Evolutionary conservation across 768 basidiomycete genomes (phyloP).

Genomic region (Lactifluus pinguis): DNA sequence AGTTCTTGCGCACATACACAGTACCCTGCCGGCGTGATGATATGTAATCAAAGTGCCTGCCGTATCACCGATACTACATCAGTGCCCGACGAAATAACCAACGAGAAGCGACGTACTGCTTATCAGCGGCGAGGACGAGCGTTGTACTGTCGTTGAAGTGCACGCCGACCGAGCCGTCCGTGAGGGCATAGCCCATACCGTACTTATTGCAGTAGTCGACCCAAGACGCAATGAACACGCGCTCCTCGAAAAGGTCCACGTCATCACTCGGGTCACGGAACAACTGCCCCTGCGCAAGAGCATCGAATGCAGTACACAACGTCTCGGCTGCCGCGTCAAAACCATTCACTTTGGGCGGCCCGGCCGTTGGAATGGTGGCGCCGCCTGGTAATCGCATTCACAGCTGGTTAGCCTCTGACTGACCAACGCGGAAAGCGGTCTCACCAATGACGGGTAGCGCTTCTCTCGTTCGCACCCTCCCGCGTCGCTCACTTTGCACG

Average conservation of each 20-base stretch:
- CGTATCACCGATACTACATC: neutral
- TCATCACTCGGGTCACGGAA: slow-evolving; percentile 59
- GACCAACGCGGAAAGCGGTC: neutral
- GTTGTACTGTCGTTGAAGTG: slow-evolving; percentile 95
- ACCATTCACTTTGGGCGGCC: slow-evolving; percentile 35
- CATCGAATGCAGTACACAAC: slow-evolving; percentile 55
- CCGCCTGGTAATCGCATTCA: slow-evolving; percentile 6
- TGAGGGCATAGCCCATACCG: slow-evolving; percentile 98
- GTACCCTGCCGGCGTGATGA: slow-evolving; percentile 55
- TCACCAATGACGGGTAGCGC: neutral
- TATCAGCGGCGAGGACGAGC: slow-evolving; percentile 76
- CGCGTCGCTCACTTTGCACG: slow-evolving; percentile 1
- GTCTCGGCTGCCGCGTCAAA: slow-evolving; percentile 59
- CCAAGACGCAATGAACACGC: slow-evolving; percentile 96
- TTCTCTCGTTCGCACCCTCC: slow-evolving; percentile 7
- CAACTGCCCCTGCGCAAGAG: slow-evolving; percentile 49
- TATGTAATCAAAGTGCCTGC: slow-evolving; percentile 85
- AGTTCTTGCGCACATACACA: slow-evolving; percentile 62
- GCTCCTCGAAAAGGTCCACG: slow-evolving; percentile 46
- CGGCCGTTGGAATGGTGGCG: slow-evolving; percentile 21
- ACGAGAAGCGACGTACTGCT: slow-evolving; percentile 48
- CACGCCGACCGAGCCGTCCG: slow-evolving; percentile 89
- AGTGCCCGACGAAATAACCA: neutral
- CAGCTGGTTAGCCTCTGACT: neutral
- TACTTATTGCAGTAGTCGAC: slow-evolving; percentile 99